These are phyloP conservation scores for Thelephora ganbajun DNA, from an alignment of 768 basidiomycete species.

Conservation along the genomic window DNA sequence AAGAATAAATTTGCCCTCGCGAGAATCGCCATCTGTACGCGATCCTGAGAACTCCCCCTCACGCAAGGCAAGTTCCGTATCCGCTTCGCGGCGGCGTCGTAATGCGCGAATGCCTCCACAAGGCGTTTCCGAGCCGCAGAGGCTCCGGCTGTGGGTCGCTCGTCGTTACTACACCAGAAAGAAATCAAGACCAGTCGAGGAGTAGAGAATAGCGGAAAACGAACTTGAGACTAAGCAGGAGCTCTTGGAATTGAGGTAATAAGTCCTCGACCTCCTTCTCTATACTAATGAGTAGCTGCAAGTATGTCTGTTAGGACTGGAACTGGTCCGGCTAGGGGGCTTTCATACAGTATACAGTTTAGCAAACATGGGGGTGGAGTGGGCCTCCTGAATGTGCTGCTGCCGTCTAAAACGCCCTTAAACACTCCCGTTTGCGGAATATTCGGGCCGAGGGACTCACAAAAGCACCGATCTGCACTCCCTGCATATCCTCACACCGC, in stretches of 20 bases:
- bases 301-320: constrained; percentile 2
- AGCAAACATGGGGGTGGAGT: constrained; percentile 43
- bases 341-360: constrained; percentile 53
- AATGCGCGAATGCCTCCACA: constrained; percentile 74
- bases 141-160: constrained; percentile 54
- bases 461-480: constrained; percentile 68
- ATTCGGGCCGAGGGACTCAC: constrained; percentile 30
- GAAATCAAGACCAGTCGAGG: constrained; percentile 16
- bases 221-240: constrained; percentile 58
- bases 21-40: constrained; percentile 71
- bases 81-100: constrained; percentile 79
- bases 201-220: constrained; percentile 1
- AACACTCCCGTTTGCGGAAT: too few relatives aligned
- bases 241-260: constrained; percentile 81
- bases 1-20: constrained; percentile 69
- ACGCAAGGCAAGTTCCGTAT: constrained; percentile 62
- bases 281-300: constrained; percentile 51
- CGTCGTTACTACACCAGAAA: constrained; percentile 18
- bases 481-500: constrained; percentile 79
- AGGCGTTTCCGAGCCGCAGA: constrained; percentile 64
- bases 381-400: constrained; percentile 59
- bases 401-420: constrained; percentile 38
- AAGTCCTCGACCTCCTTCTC: constrained; percentile 86
- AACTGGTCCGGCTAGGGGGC: not conserved
- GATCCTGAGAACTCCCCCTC: constrained; percentile 61